Percentiles rank a stretch among this genome's conserved stretches.
phyloP scores from a whole-genome alignment of 192 early-diverging fungal species.

The Tieghemiomyces parasiticus region DNA sequence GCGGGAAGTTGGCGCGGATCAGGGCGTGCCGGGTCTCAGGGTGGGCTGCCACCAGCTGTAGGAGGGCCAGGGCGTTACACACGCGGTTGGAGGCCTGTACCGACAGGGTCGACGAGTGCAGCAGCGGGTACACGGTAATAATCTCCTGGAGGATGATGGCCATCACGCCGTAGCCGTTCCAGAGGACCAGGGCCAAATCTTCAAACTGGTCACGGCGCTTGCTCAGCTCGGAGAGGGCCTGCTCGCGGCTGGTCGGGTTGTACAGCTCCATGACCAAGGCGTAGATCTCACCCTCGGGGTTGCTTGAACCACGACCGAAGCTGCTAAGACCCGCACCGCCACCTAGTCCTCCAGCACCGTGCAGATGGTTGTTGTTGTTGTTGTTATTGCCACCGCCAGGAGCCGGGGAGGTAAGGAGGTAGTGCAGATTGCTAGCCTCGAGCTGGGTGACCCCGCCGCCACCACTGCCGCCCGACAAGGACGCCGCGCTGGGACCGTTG shows the following conservation, averaged over 20 bases:
- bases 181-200: constrained; percentile 89
- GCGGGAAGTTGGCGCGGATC: constrained; percentile 76
- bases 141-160: constrained; percentile 92
- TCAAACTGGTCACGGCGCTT: constrained; percentile 92
- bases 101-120: constrained; percentile 75
- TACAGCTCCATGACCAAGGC: constrained; percentile 72
- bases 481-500: background rate
- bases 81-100: constrained; percentile 86
- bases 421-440: constrained; percentile 1
- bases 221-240: constrained; percentile 81
- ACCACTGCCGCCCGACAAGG: background rate
- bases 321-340: constrained; percentile 2
- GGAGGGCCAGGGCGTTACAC: constrained; percentile 86
- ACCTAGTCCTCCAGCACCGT: too few species aligned
- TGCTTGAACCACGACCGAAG: background rate
- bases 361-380: background rate
- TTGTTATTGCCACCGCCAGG: background rate
- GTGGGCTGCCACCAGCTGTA: constrained; percentile 94
- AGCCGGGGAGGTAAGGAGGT: constrained; percentile 2
- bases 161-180: constrained; percentile 97
- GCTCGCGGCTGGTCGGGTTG: constrained; percentile 62
- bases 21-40: constrained; percentile 62
- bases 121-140: constrained; percentile 81
- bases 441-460: background rate
- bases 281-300: constrained; percentile 48